Conservation (phyloP, 148 eudicot species). For the Rhododendron ferrugineum region DNA sequence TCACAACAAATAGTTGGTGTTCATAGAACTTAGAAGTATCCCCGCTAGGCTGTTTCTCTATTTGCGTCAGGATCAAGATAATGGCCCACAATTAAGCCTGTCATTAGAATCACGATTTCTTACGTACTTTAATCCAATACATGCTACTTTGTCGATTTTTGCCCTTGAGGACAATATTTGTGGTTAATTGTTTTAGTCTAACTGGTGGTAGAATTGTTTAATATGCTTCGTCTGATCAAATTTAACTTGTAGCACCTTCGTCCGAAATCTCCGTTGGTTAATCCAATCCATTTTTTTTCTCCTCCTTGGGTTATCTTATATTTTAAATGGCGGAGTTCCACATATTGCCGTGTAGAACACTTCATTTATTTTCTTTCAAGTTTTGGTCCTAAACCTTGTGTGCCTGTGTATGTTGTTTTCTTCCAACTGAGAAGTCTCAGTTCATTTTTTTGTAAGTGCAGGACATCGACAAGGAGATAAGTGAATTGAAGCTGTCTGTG, state of each 20-base stretch:
- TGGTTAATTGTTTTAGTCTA: background rate
- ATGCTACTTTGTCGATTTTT: background rate
- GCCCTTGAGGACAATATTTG: background rate
- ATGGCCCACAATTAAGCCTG: background rate
- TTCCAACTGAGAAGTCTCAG: background rate
- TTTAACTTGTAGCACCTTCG: background rate
- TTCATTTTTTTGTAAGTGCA: slow-evolving; percentile 23
- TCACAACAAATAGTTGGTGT: background rate
- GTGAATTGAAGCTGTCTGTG: slow-evolving; percentile 81
- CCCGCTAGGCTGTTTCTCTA: background rate
- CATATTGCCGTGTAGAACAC: no score
- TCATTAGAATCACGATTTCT: background rate
- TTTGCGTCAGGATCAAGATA: background rate
- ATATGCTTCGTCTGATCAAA: background rate
- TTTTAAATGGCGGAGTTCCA: background rate
- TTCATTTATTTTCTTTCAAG: background rate
- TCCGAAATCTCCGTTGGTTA: background rate
- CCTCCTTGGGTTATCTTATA: background rate
- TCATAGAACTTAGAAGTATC: background rate
- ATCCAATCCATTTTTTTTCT: background rate
- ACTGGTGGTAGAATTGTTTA: background rate
- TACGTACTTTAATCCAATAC: background rate
- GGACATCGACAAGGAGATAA: slow-evolving; percentile 97
- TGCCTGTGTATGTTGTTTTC: background rate
- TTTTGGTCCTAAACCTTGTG: background rate